These are phyloP conservation scores for Neoarthrinium moseri DNA, from an alignment of 2,329 filamentous ascomycete species.

Conservation along the genomic window DNA sequence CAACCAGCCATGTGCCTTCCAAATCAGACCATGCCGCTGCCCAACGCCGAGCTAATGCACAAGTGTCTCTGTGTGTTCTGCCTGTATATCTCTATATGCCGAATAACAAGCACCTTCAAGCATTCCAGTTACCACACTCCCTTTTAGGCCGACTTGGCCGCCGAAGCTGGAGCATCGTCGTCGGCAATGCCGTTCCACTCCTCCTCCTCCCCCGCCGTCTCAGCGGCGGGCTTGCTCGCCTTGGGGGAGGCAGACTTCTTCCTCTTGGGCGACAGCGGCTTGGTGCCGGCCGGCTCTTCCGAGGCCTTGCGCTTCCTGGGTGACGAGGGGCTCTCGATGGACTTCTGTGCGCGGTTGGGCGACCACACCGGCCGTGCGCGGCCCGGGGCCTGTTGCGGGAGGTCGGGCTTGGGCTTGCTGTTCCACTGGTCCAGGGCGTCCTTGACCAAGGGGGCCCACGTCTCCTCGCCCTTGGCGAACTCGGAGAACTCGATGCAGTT, in stretches of 20 bases:
- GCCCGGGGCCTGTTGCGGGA: background rate
- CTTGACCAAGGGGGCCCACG: constrained; percentile 77
- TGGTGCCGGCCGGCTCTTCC: constrained; percentile 5
- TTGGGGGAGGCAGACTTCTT: constrained; percentile 6
- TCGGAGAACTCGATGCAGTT: constrained; percentile 81
- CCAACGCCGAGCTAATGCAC: constrained; percentile 12
- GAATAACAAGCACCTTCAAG: background rate
- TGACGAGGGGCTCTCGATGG: constrained; percentile 10
- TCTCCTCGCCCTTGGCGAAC: constrained; percentile 70
- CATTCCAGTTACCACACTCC: background rate
- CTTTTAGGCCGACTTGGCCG: too few relatives aligned
- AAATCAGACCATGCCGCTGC: background rate
- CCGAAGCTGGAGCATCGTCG: background rate
- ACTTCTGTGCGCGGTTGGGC: constrained; percentile 4
- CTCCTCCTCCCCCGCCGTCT: background rate
- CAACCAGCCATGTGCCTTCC: too few relatives aligned
- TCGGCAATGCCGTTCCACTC: background rate
- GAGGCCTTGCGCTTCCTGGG: constrained; percentile 13
- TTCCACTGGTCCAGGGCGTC: constrained; percentile 45
- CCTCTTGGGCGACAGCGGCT: background rate
- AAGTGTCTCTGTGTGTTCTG: background rate
- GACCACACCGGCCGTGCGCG: constrained; percentile 1
- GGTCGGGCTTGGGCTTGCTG: constrained; percentile 9
- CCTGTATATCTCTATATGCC: background rate
- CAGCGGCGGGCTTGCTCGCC: background rate